Evolutionary conservation across 192 early-diverging fungal species (phyloP), one percentile per base, ranked within the genome.

Genomic region (Lobosporangium transversale): DNA sequence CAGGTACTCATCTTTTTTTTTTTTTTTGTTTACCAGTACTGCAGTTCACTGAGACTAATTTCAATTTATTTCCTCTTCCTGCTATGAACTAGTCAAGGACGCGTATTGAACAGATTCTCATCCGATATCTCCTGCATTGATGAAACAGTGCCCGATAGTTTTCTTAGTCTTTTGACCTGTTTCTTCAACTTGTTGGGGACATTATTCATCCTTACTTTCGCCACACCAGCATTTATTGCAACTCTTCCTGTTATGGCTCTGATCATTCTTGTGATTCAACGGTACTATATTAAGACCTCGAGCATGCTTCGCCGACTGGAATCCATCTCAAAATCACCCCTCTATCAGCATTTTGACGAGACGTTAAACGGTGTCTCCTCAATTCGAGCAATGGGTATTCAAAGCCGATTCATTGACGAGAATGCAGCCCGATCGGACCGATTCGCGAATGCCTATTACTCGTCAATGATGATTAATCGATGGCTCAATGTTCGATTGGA

Each of bases 241-340:
- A 78, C 88, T 9, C 83, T 89, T 10, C 58, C 80, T 17, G 40
- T 88, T 56, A 79, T 91, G 66, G 80, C 10, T 24, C 70, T 8
- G 4, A 88, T 10, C 94, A 90, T 66, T 62, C 81, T 24, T 20
- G 54, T 80, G 32, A 78, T 95, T 47, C 89, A 89, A 17, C 37
- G 64, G 0, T 89, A 87, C 64, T 97, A 94, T 58, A 76, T 97
- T 43, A 82, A 81, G 17, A 83, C 90, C 2, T 91, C 92, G 7
- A 86, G 95, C 49, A 93, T 94, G 67, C 81, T 98, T 43, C 95
- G 96, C 82, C 89, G 97, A 12, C 78, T 97, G 4, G 88, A 69
- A 3, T 75, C 79, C 27, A 79, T 90, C 33, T 84, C 89, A 9
- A 84, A 90, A 20, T 89, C 87, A 5, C 94, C 94, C 0, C 83